These are phyloP conservation scores for Sordariomycetes sp. DNA, from an alignment of 2,329 filamentous ascomycete genomes.

Conservation along the genomic window DNA sequence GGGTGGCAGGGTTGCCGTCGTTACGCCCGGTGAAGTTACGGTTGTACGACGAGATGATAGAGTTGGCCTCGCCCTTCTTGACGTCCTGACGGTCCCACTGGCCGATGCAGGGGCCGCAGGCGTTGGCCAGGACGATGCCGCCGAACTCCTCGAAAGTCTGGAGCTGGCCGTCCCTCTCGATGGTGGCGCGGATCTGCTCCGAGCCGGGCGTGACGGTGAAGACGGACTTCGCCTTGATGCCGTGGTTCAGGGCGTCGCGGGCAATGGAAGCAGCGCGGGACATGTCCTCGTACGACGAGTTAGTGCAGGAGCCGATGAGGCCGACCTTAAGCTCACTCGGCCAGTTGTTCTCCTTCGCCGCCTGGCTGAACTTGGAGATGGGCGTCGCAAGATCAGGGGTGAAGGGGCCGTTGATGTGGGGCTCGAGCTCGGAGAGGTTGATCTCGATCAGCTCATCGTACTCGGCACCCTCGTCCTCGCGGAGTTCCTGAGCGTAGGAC, in stretches of 20 bases:
- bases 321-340: slow-evolving; percentile 93
- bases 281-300: slow-evolving; percentile 82
- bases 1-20: slow-evolving; percentile 87
- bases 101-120: slow-evolving; percentile 83
- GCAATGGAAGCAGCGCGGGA: slow-evolving; percentile 84
- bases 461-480: slow-evolving; percentile 77
- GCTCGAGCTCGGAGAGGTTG: slow-evolving; percentile 88
- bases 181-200: slow-evolving; percentile 92
- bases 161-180: slow-evolving; percentile 80
- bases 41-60: slow-evolving; percentile 98
- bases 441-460: slow-evolving; percentile 96
- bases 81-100: slow-evolving; percentile 94
- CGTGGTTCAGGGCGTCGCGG: slow-evolving; percentile 79
- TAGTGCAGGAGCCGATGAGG: slow-evolving; percentile 96
- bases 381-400: slow-evolving; percentile 96
- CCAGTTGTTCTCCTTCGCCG: slow-evolving; percentile 90
- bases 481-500: slow-evolving; percentile 71
- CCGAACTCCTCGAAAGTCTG: slow-evolving; percentile 94
- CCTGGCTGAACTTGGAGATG: slow-evolving; percentile 93
- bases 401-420: slow-evolving; percentile 97
- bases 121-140: slow-evolving; percentile 87
- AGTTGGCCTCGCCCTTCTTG: slow-evolving; percentile 91
- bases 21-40: slow-evolving; percentile 99
- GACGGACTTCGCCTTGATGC: slow-evolving; percentile 81
- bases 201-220: slow-evolving; percentile 96